Percentiles rank a stretch among this genome's conserved stretches.
These are phyloP conservation scores for Gonium pectorale DNA, from an alignment of 139 green algal genomes.

Conservation along the genomic window DNA sequence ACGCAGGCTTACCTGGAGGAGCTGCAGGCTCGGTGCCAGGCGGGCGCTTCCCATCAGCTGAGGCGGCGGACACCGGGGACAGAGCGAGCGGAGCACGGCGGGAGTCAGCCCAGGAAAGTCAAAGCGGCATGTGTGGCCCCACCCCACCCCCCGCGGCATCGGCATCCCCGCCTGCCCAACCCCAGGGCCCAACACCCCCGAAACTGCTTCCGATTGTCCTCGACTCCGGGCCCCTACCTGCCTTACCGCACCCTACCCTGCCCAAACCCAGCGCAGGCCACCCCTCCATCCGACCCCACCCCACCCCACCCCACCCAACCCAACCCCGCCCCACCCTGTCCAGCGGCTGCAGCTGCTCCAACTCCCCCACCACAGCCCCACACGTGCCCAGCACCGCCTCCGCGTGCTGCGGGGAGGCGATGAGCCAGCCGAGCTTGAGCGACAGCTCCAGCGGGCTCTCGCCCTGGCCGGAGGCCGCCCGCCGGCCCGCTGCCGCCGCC, in stretches of 20 bases:
- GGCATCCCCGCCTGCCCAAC: not conserved
- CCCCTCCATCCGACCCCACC: not conserved
- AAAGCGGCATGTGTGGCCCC: not conserved
- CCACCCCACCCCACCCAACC: not conserved
- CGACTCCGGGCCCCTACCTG: no score
- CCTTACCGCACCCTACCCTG: no score
- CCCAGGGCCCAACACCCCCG: no score
- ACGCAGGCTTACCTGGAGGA: not conserved
- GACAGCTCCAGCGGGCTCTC: slow-evolving; percentile 6
- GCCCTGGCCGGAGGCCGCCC: not conserved
- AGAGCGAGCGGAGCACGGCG: no score
- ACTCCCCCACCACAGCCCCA: not conserved
- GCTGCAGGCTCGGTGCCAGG: slow-evolving; percentile 4
- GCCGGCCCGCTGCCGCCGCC: not conserved
- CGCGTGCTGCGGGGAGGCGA: not conserved
- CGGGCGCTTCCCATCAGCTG: slow-evolving; percentile 26
- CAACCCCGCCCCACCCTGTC: slow-evolving; percentile 13
- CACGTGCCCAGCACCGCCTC: not conserved
- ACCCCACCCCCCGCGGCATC: not conserved
- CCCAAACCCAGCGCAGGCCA: not conserved
- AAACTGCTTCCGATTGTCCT: no score
- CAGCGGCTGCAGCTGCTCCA: not conserved
- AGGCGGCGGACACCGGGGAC: no score
- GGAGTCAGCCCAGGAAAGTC: no score
- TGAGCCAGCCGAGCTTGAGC: slow-evolving; percentile 13